Evolutionary conservation across 441 rosid species (phyloP).

Genomic region (Geranium incanum): DNA sequence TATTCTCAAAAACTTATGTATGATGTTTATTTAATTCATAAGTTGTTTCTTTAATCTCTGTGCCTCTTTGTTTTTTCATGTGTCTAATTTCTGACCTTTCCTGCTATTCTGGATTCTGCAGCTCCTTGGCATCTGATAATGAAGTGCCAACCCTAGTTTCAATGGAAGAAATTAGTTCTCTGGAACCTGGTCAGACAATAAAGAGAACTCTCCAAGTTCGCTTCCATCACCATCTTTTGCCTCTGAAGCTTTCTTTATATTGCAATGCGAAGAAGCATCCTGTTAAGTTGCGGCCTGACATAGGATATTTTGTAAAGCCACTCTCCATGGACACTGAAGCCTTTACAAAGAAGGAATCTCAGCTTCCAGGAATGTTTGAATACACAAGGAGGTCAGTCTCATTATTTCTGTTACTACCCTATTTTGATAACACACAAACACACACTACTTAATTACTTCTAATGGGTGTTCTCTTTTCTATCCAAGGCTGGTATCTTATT

Average conservation of each 20-base stretch:
- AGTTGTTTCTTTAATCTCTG: background rate
- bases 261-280: conserved; percentile 50
- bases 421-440: background rate
- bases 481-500: background rate
- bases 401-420: conserved; percentile 10
- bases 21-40: background rate
- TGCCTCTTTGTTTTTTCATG: background rate
- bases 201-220: conserved; percentile 61
- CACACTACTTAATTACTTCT: background rate
- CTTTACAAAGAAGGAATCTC: conserved; percentile 53
- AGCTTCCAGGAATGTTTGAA: conserved; percentile 87
- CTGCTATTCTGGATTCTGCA: conserved; percentile 29
- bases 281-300: conserved; percentile 82
- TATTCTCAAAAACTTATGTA: no score
- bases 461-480: background rate
- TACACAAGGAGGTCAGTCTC: conserved; percentile 57
- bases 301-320: conserved; percentile 88
- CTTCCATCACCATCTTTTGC: conserved; percentile 87
- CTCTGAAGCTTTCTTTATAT: conserved; percentile 55
- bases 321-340: conserved; percentile 50
- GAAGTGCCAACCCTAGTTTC: conserved; percentile 59
- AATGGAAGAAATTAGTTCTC: conserved; percentile 56
- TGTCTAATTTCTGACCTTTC: background rate
- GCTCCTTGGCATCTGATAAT: conserved; percentile 34
- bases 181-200: conserved; percentile 53